Base-by-base conservation (phyloP, 1,284 basidiomycete genomes). In the Trichosporon inkin region DNA sequence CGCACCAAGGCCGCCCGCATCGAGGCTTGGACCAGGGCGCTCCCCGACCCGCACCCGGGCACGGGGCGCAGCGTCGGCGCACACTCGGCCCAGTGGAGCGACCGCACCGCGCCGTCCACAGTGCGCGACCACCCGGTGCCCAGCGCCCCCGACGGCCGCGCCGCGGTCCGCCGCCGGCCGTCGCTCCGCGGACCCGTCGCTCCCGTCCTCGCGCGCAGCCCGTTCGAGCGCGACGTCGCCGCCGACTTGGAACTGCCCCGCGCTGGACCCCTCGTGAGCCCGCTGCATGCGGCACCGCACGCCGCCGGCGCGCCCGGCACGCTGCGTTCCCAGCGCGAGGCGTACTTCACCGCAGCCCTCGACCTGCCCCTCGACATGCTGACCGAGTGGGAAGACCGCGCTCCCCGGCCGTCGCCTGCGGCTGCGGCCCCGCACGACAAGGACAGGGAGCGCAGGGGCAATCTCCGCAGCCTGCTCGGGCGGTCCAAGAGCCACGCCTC, bases 291-390 rank as follows among this genome's bases (percentile, higher is more conserved):
- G 2, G n/a, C 49, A 4, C 2, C 3, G 19, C 5, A 24, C 24
- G 34, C 24, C 13, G n/a, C 44, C 53, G 28, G 53, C 56, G 16
- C 16, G 10, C 24, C 44, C 4, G 24, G 24, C 14, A 49, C 14
- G 4, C 7, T 49, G 22, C 66, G 64, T 35, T 64, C 68, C 0
- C 55, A 67, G 52, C 62, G 70, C 39, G 74, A 75, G 44, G 70
- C 71, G 0, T 75, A 74, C 53, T 60, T 75, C 41, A 41, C 62
- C 20, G 70, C 69, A 0, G 72, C 71, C 0, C 61, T 71, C 0
- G 44, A 65, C n/a, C 54, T 74, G 2, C 72, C 74, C 5, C 62
- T 75, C 6, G 72, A 74, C 10, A 67, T 75, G 60, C 53, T 75
- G 10, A 24, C 62, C 0, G 66, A 72, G 41, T 32, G 28, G 28